Conservation (phyloP, 2,329 filamentous ascomycete genomes). For the Penicillium sp. region DNA sequence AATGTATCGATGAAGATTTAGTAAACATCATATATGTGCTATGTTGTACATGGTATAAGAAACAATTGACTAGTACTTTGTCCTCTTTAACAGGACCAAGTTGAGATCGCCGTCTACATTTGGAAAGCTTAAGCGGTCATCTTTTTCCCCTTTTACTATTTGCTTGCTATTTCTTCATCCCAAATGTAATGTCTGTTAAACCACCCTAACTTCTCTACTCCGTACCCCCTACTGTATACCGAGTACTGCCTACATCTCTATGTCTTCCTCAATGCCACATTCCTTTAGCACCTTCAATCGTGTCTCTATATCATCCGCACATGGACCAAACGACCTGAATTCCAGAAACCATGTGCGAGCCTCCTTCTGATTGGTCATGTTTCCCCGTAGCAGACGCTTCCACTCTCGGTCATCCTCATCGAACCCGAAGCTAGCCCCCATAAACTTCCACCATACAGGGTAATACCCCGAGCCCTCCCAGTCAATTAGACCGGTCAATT, state of each 20-base stretch:
- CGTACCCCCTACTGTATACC: too few relatives aligned
- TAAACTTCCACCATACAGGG: slow-evolving; percentile 34
- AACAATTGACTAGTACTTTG: background rate
- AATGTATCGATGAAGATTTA: background rate
- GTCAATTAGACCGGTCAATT: slow-evolving; percentile 35
- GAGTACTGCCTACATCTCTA: background rate
- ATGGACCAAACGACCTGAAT: background rate
- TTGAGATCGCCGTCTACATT: slow-evolving; percentile 2
- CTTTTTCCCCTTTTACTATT: background rate
- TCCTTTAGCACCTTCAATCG: background rate
- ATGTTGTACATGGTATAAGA: background rate
- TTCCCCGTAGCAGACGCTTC: slow-evolving; percentile 10
- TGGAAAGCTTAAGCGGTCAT: slow-evolving; percentile 4
- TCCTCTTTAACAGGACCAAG: background rate
- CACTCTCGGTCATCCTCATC: slow-evolving; percentile 8
- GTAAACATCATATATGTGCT: background rate
- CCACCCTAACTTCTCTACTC: background rate
- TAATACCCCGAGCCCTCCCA: slow-evolving; percentile 35
- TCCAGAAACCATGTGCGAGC: slow-evolving; percentile 5
- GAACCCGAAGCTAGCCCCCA: slow-evolving; percentile 1
- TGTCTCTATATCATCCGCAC: background rate
- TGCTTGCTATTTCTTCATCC: background rate
- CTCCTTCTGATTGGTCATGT: slow-evolving; percentile 9
- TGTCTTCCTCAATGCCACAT: background rate
- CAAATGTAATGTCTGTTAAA: background rate